Evolutionary conservation across 2,329 filamentous ascomycete genomes (phyloP).

Genomic region (Trichoderma polysporum): DNA sequence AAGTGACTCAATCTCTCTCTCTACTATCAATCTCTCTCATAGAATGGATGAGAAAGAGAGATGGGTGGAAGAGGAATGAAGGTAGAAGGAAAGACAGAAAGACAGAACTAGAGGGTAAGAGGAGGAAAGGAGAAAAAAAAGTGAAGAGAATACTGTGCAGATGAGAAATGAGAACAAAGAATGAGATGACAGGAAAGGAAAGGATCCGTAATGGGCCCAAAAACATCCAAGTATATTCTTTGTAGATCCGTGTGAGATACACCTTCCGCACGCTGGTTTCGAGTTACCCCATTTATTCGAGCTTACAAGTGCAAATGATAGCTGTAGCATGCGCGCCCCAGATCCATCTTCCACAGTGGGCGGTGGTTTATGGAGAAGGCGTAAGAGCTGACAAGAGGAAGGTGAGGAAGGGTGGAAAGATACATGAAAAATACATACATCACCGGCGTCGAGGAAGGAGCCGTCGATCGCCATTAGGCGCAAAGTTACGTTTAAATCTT

Average conservation of each 20-base stretch:
- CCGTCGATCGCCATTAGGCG: neutral
- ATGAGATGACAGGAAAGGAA: slow-evolving; percentile 10
- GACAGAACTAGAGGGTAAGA: neutral
- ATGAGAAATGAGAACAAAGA: slow-evolving; percentile 15
- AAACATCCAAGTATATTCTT: neutral
- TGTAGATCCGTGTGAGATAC: slow-evolving; percentile 1
- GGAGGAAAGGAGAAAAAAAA: neutral
- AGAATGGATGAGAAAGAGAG: neutral
- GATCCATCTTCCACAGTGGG: neutral
- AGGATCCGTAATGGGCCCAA: neutral
- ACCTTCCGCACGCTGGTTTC: slow-evolving; percentile 5
- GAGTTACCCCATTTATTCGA: neutral
- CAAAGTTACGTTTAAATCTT: slow-evolving; percentile 4
- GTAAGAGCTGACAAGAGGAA: neutral
- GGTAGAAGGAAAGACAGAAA: slow-evolving; percentile 10
- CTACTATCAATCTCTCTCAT: neutral
- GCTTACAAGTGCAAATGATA: neutral
- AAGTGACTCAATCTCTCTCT: neutral
- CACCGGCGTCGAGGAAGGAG: neutral
- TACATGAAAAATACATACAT: neutral
- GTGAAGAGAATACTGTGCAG: neutral
- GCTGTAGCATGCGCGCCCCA: neutral
- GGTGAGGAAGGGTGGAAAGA: neutral
- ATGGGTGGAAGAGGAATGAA: neutral
- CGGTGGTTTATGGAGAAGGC: neutral